phyloP scores from a whole-genome alignment of 805 yeast species.

The Wickerhamomyces queroliae region DNA sequence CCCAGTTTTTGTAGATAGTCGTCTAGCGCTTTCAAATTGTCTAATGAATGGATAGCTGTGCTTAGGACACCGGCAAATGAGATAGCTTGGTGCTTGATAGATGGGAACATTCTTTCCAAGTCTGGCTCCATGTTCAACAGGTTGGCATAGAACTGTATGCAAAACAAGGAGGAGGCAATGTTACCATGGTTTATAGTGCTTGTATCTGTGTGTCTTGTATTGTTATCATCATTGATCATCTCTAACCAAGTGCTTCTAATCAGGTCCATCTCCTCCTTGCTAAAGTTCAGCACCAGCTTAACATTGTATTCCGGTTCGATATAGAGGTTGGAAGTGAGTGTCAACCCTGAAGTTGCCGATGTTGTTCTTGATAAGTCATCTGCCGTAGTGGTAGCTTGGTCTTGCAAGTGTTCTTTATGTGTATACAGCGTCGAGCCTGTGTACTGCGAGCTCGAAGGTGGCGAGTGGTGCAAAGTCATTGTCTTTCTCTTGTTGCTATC shows the following conservation, averaged over 20 bases:
- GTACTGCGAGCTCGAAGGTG: too few species aligned
- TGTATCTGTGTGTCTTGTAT: too few species aligned
- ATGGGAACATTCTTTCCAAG: conserved; percentile 63
- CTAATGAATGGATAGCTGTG: conserved; percentile 59
- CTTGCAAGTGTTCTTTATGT: not conserved
- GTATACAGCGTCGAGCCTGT: not conserved
- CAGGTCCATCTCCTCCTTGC: conserved; percentile 26
- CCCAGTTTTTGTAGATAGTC: conserved; percentile 60
- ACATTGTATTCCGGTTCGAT: conserved; percentile 14
- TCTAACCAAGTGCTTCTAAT: conserved; percentile 32
- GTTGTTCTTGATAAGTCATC: conserved; percentile 5
- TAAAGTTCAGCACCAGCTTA: conserved; percentile 24
- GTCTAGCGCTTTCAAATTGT: conserved; percentile 49
- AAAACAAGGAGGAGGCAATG: conserved; percentile 56
- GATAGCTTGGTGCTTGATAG: conserved; percentile 72
- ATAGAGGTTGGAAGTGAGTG: conserved; percentile 17
- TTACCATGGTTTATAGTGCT: conserved; percentile 17
- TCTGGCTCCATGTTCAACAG: conserved; percentile 53
- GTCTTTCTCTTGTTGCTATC: too few species aligned
- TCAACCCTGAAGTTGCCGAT: conserved; percentile 5
- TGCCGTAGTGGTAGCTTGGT: not conserved
- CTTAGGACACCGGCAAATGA: conserved; percentile 77
- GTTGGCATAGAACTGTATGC: conserved; percentile 72
- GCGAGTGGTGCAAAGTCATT: too few species aligned
- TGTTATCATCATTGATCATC: conserved; percentile 32